A percentile compares a stretch with the other conserved stretches of the same genome.
Conservation (phyloP, 345 rosid species). For the Viola odorata region DNA sequence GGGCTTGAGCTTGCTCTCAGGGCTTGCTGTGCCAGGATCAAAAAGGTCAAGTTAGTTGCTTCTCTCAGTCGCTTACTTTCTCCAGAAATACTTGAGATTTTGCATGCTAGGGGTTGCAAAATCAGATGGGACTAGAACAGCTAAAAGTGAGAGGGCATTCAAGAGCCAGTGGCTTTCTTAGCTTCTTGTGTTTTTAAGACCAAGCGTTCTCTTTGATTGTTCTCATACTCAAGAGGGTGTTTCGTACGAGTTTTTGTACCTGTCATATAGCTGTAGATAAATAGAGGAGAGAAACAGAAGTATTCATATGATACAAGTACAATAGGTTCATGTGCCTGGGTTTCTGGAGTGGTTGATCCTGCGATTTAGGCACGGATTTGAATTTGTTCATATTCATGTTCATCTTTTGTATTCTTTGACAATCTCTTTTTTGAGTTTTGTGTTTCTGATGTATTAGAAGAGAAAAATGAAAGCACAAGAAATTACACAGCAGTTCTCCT, state of each 20-base stretch:
- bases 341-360: constrained; percentile 20
- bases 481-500: not conserved
- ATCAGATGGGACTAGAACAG: constrained; percentile 66
- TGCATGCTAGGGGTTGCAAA: constrained; percentile 65
- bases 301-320: constrained; percentile 6
- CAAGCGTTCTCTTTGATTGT: too few species aligned
- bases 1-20: constrained; percentile 73
- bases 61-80: constrained; percentile 63
- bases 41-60: constrained; percentile 75
- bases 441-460: constrained; percentile 3
- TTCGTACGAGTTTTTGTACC: constrained; percentile 15
- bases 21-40: constrained; percentile 57
- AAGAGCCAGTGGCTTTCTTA: too few species aligned
- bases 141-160: too few species aligned
- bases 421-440: not conserved
- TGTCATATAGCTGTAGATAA: constrained; percentile 15
- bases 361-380: constrained; percentile 10
- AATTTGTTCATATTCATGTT: constrained; percentile 19
- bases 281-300: constrained; percentile 7
- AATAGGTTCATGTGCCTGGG: constrained; percentile 19
- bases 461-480: constrained; percentile 7
- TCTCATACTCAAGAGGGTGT: too few species aligned
- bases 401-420: constrained; percentile 19
- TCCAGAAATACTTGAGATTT: constrained; percentile 50
- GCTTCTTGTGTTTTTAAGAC: too few species aligned